These are phyloP conservation scores for Trichoderma cornu-damae DNA, from an alignment of 2,329 filamentous ascomycete species.

Conservation along the genomic window DNA sequence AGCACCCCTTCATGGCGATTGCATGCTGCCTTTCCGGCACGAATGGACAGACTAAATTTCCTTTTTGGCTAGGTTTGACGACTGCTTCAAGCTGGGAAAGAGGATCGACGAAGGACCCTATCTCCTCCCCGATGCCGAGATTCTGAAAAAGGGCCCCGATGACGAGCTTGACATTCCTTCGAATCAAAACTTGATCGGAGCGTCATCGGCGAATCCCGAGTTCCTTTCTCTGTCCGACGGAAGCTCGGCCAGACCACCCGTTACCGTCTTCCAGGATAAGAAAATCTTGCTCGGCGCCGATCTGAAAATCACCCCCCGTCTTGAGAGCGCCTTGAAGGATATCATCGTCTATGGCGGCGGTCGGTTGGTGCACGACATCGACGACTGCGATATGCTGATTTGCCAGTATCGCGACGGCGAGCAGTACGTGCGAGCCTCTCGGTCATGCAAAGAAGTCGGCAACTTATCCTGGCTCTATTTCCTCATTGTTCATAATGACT, in stretches of 20 bases:
- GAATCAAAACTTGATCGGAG: conserved; percentile 61
- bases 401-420: conserved; percentile 80
- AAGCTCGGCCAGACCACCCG: conserved; percentile 43
- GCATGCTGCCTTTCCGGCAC: neutral
- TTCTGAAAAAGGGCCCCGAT: conserved; percentile 57
- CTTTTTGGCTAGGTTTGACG: conserved; percentile 74
- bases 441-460: conserved; percentile 74
- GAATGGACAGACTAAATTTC: neutral
- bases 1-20: conserved; percentile 23
- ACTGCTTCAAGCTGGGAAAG: conserved; percentile 88
- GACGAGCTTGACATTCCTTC: conserved; percentile 52
- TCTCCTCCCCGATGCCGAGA: conserved; percentile 76
- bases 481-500: conserved; percentile 80
- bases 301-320: conserved; percentile 61
- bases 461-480: conserved; percentile 93
- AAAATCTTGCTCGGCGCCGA: conserved; percentile 73
- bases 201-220: conserved; percentile 49
- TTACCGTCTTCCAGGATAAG: conserved; percentile 72
- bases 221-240: conserved; percentile 41
- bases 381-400: conserved; percentile 74
- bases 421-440: conserved; percentile 72
- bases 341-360: conserved; percentile 71
- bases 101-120: conserved; percentile 88
- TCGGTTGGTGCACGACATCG: conserved; percentile 56
- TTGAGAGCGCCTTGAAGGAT: conserved; percentile 61